Evolutionary conservation across 2,329 filamentous ascomycete genomes (phyloP).

Genomic region (Colletotrichum tamarilloi): DNA sequence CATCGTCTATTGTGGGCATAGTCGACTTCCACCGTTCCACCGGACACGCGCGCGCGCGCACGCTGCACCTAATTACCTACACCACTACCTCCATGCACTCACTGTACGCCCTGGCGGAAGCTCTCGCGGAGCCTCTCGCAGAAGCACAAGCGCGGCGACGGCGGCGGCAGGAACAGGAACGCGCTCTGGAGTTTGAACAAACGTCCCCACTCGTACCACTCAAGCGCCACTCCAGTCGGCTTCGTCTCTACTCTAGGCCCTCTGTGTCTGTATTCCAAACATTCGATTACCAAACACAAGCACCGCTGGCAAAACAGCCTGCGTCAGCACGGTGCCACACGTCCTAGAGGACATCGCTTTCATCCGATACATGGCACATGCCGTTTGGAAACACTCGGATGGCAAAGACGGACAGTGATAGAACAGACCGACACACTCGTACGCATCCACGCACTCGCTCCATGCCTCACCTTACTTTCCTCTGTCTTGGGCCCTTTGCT

Average conservation of each 20-base stretch:
- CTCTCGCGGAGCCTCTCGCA: neutral
- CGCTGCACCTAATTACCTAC: neutral
- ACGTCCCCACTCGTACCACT: neutral
- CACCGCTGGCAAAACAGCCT: slow-evolving; percentile 7
- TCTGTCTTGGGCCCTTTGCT: slow-evolving; percentile 20
- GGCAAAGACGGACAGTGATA: slow-evolving; percentile 17
- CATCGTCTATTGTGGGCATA: neutral
- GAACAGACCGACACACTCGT: slow-evolving; percentile 4
- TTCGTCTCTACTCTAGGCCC: neutral
- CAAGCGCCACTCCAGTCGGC: neutral
- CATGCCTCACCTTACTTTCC: neutral
- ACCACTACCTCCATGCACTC: neutral
- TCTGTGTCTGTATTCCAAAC: neutral
- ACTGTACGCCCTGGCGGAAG: slow-evolving; percentile 5
- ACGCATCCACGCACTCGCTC: neutral
- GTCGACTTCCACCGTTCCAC: neutral
- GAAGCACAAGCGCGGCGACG: neutral
- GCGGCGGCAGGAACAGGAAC: neutral
- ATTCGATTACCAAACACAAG: neutral
- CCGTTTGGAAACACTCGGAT: neutral
- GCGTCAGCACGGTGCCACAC: slow-evolving; percentile 3
- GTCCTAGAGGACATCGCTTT: neutral
- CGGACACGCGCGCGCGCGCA: neutral
- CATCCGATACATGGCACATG: slow-evolving; percentile 20
- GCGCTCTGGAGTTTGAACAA: slow-evolving; percentile 4